Conservation (phyloP, 108 stramenopile species). For the Skeletonema menzelii region DNA sequence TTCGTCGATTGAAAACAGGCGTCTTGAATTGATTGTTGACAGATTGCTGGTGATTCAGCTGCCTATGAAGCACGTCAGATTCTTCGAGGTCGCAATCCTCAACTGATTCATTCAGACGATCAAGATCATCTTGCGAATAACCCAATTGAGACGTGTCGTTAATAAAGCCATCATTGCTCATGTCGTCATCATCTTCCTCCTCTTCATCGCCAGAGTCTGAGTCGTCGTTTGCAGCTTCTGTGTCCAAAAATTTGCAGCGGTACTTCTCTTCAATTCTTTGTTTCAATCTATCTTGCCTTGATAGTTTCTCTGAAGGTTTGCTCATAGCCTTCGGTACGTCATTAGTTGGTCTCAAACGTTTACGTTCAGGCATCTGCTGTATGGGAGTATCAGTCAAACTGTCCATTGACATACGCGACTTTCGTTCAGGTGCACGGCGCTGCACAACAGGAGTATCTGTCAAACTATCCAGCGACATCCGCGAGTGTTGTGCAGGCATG, state of each 20-base stretch:
- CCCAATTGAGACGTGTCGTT: conserved; percentile 83
- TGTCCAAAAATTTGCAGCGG: conserved; percentile 49
- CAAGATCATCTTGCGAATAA: conserved; percentile 80
- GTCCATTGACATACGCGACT: neutral
- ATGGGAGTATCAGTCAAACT: conserved; percentile 23
- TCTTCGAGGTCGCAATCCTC: conserved; percentile 30
- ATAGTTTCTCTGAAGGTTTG: conserved; percentile 5
- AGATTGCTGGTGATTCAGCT: conserved; percentile 57
- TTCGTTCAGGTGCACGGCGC: neutral
- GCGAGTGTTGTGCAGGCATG: neutral
- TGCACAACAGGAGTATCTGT: conserved; percentile 11
- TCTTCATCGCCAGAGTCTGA: conserved; percentile 55
- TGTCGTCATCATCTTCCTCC: conserved; percentile 78
- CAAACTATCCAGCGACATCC: conserved; percentile 5
- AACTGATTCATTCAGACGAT: conserved; percentile 38
- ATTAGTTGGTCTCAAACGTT: conserved; percentile 29
- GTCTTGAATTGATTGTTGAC: conserved; percentile 64
- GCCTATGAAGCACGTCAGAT: conserved; percentile 48
- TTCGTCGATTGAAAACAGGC: conserved; percentile 75
- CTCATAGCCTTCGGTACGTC: conserved; percentile 6
- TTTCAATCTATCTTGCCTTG: conserved; percentile 25
- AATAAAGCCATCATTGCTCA: conserved; percentile 68
- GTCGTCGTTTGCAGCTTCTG: conserved; percentile 60
- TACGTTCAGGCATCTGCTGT: conserved; percentile 13
- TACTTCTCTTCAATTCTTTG: conserved; percentile 33